Evolutionary conservation across 164 flowering plant genomes (phyloP).

Genomic region (Buxus sempervirens): DNA sequence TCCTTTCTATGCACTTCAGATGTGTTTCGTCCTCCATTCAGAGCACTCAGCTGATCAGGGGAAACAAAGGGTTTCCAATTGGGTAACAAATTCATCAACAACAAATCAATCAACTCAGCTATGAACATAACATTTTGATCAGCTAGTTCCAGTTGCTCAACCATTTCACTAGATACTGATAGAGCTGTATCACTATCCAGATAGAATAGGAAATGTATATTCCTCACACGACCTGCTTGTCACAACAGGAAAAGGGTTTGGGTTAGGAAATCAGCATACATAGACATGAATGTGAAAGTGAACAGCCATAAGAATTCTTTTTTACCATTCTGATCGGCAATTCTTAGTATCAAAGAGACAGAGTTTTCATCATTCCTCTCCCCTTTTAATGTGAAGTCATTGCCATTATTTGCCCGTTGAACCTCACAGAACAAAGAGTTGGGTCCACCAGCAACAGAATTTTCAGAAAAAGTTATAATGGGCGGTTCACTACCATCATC

Average conservation of each 20-base stretch:
- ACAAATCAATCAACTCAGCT: constrained; percentile 68
- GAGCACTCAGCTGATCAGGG: constrained; percentile 28
- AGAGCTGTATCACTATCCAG: constrained; percentile 71
- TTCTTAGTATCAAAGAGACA: constrained; percentile 57
- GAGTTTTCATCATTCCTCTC: constrained; percentile 56
- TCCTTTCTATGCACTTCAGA: constrained; percentile 1
- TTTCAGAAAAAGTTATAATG: constrained; percentile 16
- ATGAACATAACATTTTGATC: constrained; percentile 70
- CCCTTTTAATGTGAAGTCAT: constrained; percentile 62
- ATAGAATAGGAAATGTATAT: constrained; percentile 66
- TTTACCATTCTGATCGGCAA: constrained; percentile 56
- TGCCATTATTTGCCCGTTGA: constrained; percentile 43
- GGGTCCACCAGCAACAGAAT: constrained; percentile 13
- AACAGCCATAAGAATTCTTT: neutral
- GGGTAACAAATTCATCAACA: constrained; percentile 52
- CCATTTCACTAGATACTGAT: constrained; percentile 83
- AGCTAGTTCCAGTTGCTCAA: constrained; percentile 70
- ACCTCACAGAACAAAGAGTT: constrained; percentile 36
- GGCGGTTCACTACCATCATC: constrained; percentile 30
- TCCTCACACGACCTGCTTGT: constrained; percentile 58
- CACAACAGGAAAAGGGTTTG: neutral
- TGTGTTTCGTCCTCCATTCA: constrained; percentile 18
- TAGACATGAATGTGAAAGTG: neutral
- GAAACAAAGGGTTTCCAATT: constrained; percentile 52
- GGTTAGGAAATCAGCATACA: neutral